Base-by-base conservation (phyloP, 495 filamentous ascomycete genomes). In the Polyplosphaeria fusca region DNA sequence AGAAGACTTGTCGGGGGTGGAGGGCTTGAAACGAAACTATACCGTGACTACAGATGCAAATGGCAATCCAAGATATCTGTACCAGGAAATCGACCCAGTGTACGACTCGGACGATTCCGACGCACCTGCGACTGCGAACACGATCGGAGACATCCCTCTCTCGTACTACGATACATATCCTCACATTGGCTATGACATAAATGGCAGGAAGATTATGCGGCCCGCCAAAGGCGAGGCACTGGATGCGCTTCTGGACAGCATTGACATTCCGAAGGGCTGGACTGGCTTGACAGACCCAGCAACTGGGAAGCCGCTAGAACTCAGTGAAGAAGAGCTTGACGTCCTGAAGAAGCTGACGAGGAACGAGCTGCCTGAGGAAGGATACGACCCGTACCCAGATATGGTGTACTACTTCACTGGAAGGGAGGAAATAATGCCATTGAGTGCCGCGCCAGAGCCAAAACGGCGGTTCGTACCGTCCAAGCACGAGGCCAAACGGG, bases 151-250 rank as follows among this genome's bases (percentile, higher is more conserved):
- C 68, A 98, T 98, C 56, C 89, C 92, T 12, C 71, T 97, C 18
- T 85, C 85, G 24, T 96, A 95, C 73, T 98, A 98, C 77, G 92
- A 97, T 67, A 86, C 87, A 41, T 97, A 96, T 68, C 93, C 94
- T 49, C 93, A 98, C 70, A 96, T 98, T 69, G 93, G 93, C 38
- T 98, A 98, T 72, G 88, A 96, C 68, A 96, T 98, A 72, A 95
- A 98, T 73, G 93, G 93, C 70, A 96, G 91, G 77, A 95, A 88
- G 71, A 94, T 98, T 52, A 85, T 94, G 83, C 88, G 93, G 42
- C 93, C 93, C 2, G 93, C 93, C 26, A 91, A 89, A 67, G 93
- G 93, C 28, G 86, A 94, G 67, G 93, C 94, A 35, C 75, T 98
- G 26, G 94, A 98, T 80, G 89, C 89, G 4, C 77, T 98, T 39